Conservation (phyloP, 306 rosid genomes). For the Lotus japonicus region DNA sequence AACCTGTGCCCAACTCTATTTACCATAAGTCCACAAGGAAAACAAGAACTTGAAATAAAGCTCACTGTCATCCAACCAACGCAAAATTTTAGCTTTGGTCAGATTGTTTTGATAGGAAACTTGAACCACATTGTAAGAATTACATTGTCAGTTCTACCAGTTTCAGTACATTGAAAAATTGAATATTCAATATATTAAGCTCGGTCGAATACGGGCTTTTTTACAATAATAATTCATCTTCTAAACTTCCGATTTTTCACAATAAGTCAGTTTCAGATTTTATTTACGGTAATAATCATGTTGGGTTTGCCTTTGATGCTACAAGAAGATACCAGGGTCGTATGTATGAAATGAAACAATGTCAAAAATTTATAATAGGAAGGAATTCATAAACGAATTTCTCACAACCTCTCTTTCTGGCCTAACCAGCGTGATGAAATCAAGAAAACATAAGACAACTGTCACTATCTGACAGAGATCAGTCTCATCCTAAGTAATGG, state of each 20-base stretch:
- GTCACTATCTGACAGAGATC: background rate
- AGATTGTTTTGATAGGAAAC: conserved; percentile 64
- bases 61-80: conserved; percentile 43
- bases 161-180: conserved; percentile 24
- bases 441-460: background rate
- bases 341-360: background rate
- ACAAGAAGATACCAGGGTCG: background rate
- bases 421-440: background rate
- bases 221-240: no score
- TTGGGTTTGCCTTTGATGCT: no score
- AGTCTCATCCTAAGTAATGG: conserved; percentile 1
- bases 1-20: conserved; percentile 50
- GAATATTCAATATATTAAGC: background rate
- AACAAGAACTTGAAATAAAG: conserved; percentile 48
- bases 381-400: background rate
- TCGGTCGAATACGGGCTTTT: no score
- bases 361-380: background rate
- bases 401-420: background rate
- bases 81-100: conserved; percentile 63
- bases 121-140: conserved; percentile 70
- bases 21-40: conserved; percentile 50
- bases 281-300: no score
- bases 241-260: no score
- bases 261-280: no score
- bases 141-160: conserved; percentile 53